Evolutionary conservation across 441 rosid genomes (phyloP), one percentile per base, ranked within the genome.

Genomic region (Viola pubescens): DNA sequence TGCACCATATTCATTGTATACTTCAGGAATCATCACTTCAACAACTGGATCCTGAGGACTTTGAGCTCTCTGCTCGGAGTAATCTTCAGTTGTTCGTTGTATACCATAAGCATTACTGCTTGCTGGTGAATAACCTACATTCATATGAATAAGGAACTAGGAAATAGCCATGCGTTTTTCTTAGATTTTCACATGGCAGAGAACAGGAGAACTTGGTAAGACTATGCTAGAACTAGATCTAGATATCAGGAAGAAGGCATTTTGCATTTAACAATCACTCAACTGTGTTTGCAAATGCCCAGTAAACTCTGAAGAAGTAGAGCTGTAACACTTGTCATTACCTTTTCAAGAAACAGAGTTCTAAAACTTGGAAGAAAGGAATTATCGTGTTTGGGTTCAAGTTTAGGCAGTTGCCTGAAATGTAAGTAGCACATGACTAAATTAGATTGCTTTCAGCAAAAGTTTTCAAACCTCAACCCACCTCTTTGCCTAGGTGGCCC

Each of bases 11-110:
- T 74, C 67, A 77, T 56, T 72, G 74, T 77, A 80, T 37, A 78
- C 82, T 51, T 86, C 87, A 65, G 96, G 97, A 72, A 82, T 83
- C 41, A 87, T 78, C 62, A 92, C 97, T 84, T 89, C 97, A 52
- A 89, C 85, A 64, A 82, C 54, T 10, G 82, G 84, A 61, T 78
- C 94, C 68, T 78, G 79, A 47, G 77, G 59, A 66, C 75, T 73
- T 70, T 63, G 73, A 66, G 64, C 72, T 66, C 78, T 79, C 73
- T 66, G 74, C 69, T 76, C 82, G 45, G 76, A 59, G 49, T 81
- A 79, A 67, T 83, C 91, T 74, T 61, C 78, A 75, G 59, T 67
- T 54, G 70, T 79, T 72, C 67, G 66, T 77, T 81, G 82, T 54
- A 70, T 71, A 63, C 72, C 58, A 67, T 82, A 83, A 7, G 59